Evolutionary conservation across 352 stramenopile species (phyloP).

Genomic region (Nothophytophthora sp.): DNA sequence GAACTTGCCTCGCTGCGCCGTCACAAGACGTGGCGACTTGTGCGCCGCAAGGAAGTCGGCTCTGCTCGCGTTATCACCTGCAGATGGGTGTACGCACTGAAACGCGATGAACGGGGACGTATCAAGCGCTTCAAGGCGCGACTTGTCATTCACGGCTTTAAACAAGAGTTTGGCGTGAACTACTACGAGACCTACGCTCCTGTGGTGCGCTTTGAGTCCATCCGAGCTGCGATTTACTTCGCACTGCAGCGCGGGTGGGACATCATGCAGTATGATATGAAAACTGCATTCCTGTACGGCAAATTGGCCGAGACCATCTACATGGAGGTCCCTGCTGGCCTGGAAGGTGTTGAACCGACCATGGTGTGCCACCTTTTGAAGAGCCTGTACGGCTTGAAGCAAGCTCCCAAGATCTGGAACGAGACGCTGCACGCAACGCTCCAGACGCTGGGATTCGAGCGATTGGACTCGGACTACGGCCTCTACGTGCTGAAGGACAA

Average conservation of each 20-base stretch:
- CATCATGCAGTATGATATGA: conserved; percentile 9
- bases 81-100: conserved; percentile 12
- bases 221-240: conserved; percentile 7
- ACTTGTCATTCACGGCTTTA: conserved; percentile 17
- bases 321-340: conserved; percentile 14
- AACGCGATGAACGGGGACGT: conserved; percentile 12
- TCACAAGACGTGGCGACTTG: conserved; percentile 5
- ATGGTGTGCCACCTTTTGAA: conserved; percentile 5
- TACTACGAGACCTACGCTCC: conserved; percentile 19
- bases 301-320: conserved; percentile 8
- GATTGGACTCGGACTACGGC: conserved; percentile 4
- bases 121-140: conserved; percentile 12
- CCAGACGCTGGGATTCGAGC: not conserved
- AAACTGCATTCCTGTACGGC: conserved; percentile 12
- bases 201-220: conserved; percentile 16
- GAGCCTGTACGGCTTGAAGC: conserved; percentile 13
- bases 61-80: conserved; percentile 1
- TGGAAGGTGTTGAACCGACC: not conserved
- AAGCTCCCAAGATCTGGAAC: conserved; percentile 18
- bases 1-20: conserved; percentile 1
- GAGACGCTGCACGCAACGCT: conserved; percentile 4
- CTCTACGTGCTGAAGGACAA: conserved; percentile 7
- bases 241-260: conserved; percentile 4
- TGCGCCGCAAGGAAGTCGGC: not conserved
- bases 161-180: conserved; percentile 14